Base-by-base conservation (phyloP, 106 monocot genomes). In the Platanthera guangdongensis region DNA sequence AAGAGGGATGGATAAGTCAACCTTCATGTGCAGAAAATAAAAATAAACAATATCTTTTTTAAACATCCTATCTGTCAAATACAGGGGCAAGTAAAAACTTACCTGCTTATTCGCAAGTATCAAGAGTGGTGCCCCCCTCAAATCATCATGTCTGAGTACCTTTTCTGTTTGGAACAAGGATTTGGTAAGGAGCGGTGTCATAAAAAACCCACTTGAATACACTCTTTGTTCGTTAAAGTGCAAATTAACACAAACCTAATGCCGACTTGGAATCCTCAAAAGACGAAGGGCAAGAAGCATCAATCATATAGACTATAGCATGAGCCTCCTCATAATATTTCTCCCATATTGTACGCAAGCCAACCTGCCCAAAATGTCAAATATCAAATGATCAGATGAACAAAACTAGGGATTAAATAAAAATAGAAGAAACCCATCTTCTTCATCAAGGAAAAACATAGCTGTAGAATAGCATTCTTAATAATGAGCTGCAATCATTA, bases 251-350 rank as follows among this genome's bases (percentile, higher is more conserved):
- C 95, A 81, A 80, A 97, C 93, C 96, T 75, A 97, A 76, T 73
- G 96, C 89, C 80, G 96, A 93, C 78, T 86, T 97, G 8, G 96
- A 85, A 81, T 94, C 89, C 78, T 97, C 91, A 85, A 97, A 93
- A 76, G 87, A 81, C 51, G 89, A 87, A 9, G 93, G 89, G 82
- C 78, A 80, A 54, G 93, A 78, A 85, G 96, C 91, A 82, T 97
- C 96, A 14, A 94, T 91, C 68, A 97, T 86, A 82, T 83, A 97
- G 80, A 97, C 85, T 73, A 97, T 74, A 81, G 91, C 91, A 89
- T 97, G 93, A n/a, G 96, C 93, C 80, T 97, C 96, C 76, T 97
- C 96, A 78, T 94, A 97, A 65, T 97, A 97, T 82, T 97, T 97
- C 85, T 97, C 96, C 93, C 93, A 97, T 53, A 97, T 97, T 81